These are phyloP conservation scores for Starmerella roubikii DNA, from an alignment of 805 yeast genomes.

Conservation along the genomic window DNA sequence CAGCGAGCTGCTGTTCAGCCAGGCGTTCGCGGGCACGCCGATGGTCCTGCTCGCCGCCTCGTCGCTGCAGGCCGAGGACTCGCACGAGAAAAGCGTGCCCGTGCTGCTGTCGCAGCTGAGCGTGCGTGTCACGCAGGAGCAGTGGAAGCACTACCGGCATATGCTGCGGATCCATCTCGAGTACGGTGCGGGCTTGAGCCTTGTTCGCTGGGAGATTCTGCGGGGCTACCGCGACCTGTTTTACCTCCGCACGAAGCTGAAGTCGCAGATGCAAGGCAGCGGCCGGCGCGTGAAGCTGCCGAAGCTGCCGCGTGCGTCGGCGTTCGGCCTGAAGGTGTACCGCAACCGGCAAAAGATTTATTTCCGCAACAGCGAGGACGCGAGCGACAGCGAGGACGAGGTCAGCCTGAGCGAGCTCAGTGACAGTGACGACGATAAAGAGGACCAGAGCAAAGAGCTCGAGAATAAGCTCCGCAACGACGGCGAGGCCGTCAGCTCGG, in stretches of 20 bases:
- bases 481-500: background rate
- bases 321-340: conserved; percentile 16
- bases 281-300: conserved; percentile 28
- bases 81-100: conserved; percentile 54
- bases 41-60: conserved; percentile 57
- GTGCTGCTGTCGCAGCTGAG: conserved; percentile 61
- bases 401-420: background rate
- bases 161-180: conserved; percentile 58
- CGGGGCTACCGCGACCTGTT: conserved; percentile 60
- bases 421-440: background rate
- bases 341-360: background rate
- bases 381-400: conserved; percentile 3
- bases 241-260: conserved; percentile 53
- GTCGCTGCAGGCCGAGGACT: conserved; percentile 58
- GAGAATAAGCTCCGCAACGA: background rate
- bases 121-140: conserved; percentile 38
- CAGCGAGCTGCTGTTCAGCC: conserved; percentile 27
- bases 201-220: conserved; percentile 67
- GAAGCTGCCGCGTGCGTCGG: conserved; percentile 30
- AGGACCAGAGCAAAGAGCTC: no score
- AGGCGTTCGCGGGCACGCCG: conserved; percentile 55
- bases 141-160: conserved; percentile 31
- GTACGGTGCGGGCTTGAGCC: conserved; percentile 73
- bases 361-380: background rate
- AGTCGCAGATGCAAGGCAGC: conserved; percentile 6